Evolutionary conservation across 1,139 yeast genomes (phyloP), one percentile per base, ranked within the genome.

Genomic region (Kluyveromyces sp.): DNA sequence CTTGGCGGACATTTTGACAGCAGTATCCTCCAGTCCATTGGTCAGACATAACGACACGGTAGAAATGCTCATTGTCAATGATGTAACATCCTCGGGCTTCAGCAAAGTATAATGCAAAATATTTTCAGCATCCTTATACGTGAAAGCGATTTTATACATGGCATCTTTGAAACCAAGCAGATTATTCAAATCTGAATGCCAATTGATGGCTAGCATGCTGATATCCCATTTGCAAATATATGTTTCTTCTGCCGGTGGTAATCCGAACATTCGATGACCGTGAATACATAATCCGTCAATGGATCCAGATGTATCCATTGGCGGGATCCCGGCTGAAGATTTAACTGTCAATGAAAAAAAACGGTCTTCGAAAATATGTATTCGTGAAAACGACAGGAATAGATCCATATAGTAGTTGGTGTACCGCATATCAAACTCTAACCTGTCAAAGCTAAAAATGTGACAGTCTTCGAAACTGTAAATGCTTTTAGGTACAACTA

Each of bases 391-490:
- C 2, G 55, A 43, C 2, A 78, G 80, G 51, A 79, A 81, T 58
- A 81, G 63, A 58, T 86, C 96, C 96, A 89, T 87, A 58, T 89
- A 92, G 60, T 83, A 89, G 54, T 87, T 85, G n/a, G 92, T 83
- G 62, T 87, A 84, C 43, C 97, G 69, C 32, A 86, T 69, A 56
- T 88, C 96, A 30, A 85, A 74, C 53, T 81, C 88, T 40, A 88
- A 67, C 29, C 74, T 69, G 28, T 80, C 80, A 56, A 87, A 81
- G 32, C 73, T 72, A 1, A 89, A 60, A 0, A 83, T 78, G 31
- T 84, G 57, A 57, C 81, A 83, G 0, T 84, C 73, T 15, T 71
- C 67, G 29, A 79, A 73, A 46, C 82, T 80, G 56, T 86, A 89
- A 8, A 87, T 64, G 49, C 81, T 76, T 26, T 77, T 75, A 0